These are phyloP conservation scores for Xerocomus subilludens DNA, from an alignment of 1,284 basidiomycete genomes.

Conservation along the genomic window DNA sequence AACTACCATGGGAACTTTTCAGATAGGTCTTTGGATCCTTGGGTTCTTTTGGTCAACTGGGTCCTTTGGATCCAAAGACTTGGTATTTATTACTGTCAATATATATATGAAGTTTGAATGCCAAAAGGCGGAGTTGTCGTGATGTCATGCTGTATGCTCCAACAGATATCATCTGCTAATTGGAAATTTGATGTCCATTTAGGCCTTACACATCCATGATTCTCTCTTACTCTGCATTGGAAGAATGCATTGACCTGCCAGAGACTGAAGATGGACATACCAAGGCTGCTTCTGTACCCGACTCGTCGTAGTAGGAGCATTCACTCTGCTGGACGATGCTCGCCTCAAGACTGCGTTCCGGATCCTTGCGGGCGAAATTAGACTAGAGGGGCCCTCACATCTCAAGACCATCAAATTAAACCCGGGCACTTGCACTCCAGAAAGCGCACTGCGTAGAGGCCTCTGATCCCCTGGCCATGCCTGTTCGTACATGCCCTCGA, in stretches of 20 bases:
- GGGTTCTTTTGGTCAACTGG: no score
- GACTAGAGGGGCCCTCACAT: not conserved
- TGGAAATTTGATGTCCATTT: not conserved
- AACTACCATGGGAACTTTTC: no score
- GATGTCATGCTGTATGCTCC: no score
- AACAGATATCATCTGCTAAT: slow-evolving; percentile 5
- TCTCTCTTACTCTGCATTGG: slow-evolving; percentile 67
- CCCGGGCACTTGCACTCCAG: slow-evolving; percentile 62
- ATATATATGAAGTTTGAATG: no score
- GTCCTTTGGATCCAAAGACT: no score
- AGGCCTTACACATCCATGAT: slow-evolving; percentile 74
- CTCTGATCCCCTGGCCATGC: slow-evolving; percentile 71
- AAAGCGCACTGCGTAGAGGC: slow-evolving; percentile 63
- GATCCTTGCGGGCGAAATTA: slow-evolving; percentile 59
- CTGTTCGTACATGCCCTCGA: slow-evolving; percentile 77
- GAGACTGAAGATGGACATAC: not conserved
- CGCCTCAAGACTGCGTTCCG: slow-evolving; percentile 75
- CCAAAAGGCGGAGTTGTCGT: no score
- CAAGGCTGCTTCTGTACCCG: not conserved
- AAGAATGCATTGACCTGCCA: slow-evolving; percentile 58
- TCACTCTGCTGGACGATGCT: slow-evolving; percentile 64
- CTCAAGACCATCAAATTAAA: not conserved
- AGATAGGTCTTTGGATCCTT: no score
- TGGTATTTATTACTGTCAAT: no score
- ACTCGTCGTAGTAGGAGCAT: slow-evolving; percentile 73